Percentiles rank a stretch among this genome's conserved stretches.
Evolutionary conservation across 257 asterid genomes (phyloP).

Genomic region (Nyctanthes arbortristis): DNA sequence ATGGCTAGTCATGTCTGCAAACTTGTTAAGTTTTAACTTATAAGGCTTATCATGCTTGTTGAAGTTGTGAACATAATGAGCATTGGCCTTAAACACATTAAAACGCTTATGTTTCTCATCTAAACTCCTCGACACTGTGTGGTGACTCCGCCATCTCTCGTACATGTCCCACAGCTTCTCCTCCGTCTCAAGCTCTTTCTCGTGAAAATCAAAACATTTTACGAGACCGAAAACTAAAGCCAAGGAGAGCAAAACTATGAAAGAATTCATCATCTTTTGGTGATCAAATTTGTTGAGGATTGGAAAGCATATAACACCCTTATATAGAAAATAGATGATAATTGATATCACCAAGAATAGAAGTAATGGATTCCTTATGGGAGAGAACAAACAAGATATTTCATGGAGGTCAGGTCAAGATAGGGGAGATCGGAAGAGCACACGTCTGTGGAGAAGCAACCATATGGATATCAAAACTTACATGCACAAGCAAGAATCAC

Average conservation of each 20-base stretch:
- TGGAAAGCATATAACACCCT: constrained; percentile 26
- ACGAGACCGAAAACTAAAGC: constrained; percentile 38
- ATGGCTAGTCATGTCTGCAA: constrained; percentile 86
- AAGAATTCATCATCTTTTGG: constrained; percentile 31
- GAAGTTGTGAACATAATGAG: constrained; percentile 48
- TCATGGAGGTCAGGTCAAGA: constrained; percentile 17
- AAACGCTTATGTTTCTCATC: constrained; percentile 68
- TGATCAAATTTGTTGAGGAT: constrained; percentile 20
- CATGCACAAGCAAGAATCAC: constrained; percentile 25
- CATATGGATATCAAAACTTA: constrained; percentile 14
- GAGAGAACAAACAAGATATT: constrained; percentile 23
- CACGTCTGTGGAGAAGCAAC: constrained; percentile 14
- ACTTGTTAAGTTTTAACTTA: constrained; percentile 80
- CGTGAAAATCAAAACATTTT: constrained; percentile 68
- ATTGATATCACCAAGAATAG: constrained; percentile 16
- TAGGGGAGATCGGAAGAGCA: constrained; percentile 3
- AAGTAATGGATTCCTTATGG: constrained; percentile 33
- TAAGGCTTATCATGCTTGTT: constrained; percentile 79
- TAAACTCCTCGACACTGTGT: constrained; percentile 63
- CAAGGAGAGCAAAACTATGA: constrained; percentile 40
- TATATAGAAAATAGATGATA: constrained; percentile 50
- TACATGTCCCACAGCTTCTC: constrained; percentile 74
- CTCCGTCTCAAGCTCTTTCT: constrained; percentile 68
- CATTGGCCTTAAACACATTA: constrained; percentile 79
- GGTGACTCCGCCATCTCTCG: constrained; percentile 91